phyloP scores from a whole-genome alignment of 257 asterid genomes.

The Jasminum sambac region DNA sequence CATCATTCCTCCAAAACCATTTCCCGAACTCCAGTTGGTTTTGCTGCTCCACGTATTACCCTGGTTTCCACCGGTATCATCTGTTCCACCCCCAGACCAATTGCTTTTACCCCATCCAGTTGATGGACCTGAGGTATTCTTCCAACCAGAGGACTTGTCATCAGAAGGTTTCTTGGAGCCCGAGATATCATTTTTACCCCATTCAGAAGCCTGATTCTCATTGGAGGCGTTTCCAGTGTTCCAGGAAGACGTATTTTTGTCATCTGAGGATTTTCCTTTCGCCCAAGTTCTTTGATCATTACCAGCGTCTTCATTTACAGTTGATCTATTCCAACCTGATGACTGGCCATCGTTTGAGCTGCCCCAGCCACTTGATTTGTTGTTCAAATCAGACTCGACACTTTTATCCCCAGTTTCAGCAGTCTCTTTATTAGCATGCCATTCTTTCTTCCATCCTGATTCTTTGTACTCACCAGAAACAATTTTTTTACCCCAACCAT shows the following conservation, averaged over 20 bases:
- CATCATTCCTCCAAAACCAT: constrained; percentile 42
- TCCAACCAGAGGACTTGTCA: constrained; percentile 32
- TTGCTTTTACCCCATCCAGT: constrained; percentile 69
- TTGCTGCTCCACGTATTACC: constrained; percentile 62
- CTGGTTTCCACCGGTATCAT: constrained; percentile 46
- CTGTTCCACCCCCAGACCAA: constrained; percentile 46
- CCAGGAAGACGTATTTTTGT: constrained; percentile 35
- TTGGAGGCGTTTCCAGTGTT: constrained; percentile 29
- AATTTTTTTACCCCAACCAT: constrained; percentile 32
- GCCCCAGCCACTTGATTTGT: constrained; percentile 35
- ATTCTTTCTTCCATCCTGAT: constrained; percentile 31
- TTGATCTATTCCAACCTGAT: constrained; percentile 48
- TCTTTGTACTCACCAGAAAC: constrained; percentile 22
- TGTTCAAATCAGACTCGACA: constrained; percentile 27
- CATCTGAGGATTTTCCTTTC: constrained; percentile 28
- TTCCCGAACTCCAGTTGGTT: constrained; percentile 64
- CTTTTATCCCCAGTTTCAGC: constrained; percentile 24
- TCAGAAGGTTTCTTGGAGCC: constrained; percentile 37
- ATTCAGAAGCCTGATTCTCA: constrained; percentile 44
- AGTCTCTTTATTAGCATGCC: constrained; percentile 28
- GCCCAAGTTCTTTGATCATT: constrained; percentile 39
- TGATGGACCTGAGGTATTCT: constrained; percentile 13
- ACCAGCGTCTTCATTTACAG: constrained; percentile 31
- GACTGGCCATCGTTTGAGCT: constrained; percentile 28
- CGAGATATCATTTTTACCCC: constrained; percentile 39